Evolutionary conservation across 345 rosid species (phyloP).

Genomic region (Citrus inodora): DNA sequence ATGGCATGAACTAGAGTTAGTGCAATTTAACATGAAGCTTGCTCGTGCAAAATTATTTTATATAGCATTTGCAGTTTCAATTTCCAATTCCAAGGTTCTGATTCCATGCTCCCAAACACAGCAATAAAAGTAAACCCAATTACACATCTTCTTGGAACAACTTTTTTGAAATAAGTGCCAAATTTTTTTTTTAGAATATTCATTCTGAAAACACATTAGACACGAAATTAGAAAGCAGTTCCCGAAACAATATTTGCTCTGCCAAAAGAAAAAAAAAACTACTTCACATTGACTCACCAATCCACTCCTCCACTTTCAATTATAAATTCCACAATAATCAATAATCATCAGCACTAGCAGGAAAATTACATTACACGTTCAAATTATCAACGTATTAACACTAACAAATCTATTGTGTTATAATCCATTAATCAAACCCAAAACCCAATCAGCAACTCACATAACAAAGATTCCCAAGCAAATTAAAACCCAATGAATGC

Average conservation of each 20-base stretch:
- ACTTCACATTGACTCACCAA: neutral
- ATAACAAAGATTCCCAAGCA: too few relatives aligned
- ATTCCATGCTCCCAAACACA: neutral
- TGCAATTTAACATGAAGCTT: neutral
- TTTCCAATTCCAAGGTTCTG: neutral
- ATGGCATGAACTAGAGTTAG: neutral
- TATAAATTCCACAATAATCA: neutral
- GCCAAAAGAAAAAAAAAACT: neutral
- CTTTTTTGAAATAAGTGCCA: neutral
- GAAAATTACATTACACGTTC: neutral
- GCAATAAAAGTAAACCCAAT: neutral
- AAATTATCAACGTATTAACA: too few relatives aligned
- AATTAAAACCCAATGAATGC: too few relatives aligned
- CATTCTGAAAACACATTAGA: neutral
- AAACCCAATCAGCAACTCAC: neutral
- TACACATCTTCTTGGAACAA: neutral
- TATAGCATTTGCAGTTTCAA: neutral
- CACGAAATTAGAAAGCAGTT: neutral
- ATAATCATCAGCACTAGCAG: neutral
- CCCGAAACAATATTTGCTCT: neutral
- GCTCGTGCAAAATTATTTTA: neutral
- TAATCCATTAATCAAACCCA: too few relatives aligned
- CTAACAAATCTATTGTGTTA: too few relatives aligned
- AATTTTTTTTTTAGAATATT: neutral
- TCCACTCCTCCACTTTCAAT: neutral